Percentiles rank a stretch among this genome's conserved stretches.
Conservation (phyloP, 306 rosid genomes). For the Prinsepia uniflora region DNA sequence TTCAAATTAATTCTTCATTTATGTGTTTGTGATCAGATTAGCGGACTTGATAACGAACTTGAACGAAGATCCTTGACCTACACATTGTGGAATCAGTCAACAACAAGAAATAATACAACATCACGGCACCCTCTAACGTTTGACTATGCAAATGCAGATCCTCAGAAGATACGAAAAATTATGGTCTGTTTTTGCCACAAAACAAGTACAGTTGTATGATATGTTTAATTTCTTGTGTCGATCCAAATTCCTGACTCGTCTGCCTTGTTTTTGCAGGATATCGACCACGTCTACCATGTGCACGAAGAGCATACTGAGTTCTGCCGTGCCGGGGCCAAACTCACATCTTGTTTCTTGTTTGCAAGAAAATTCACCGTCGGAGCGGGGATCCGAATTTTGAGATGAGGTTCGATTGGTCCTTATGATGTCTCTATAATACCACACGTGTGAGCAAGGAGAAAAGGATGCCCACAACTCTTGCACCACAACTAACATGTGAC, state of each 20-base stretch:
- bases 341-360: conserved; percentile 29
- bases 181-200: conserved; percentile 15
- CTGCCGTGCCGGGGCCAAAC: conserved; percentile 14
- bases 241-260: neutral
- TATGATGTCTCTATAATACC: neutral
- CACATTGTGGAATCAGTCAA: conserved; percentile 28
- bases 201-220: too few relatives aligned
- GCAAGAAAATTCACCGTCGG: conserved; percentile 31
- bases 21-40: conserved; percentile 19
- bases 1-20: neutral
- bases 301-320: conserved; percentile 16
- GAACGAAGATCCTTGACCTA: conserved; percentile 35
- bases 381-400: conserved; percentile 23
- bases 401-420: conserved; percentile 14
- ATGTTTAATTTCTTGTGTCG: neutral
- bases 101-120: conserved; percentile 10
- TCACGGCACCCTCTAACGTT: conserved; percentile 37
- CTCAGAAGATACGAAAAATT: conserved; percentile 20
- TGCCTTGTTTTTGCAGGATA: conserved; percentile 22
- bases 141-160: conserved; percentile 22
- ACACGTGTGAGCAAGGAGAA: neutral
- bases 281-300: conserved; percentile 22
- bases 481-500: neutral
- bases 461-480: neutral
- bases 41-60: conserved; percentile 23